Evolutionary conservation across 2,329 filamentous ascomycete genomes (phyloP), one percentile per base, ranked within the genome.

Genomic region (Monilinia aucupariae): DNA sequence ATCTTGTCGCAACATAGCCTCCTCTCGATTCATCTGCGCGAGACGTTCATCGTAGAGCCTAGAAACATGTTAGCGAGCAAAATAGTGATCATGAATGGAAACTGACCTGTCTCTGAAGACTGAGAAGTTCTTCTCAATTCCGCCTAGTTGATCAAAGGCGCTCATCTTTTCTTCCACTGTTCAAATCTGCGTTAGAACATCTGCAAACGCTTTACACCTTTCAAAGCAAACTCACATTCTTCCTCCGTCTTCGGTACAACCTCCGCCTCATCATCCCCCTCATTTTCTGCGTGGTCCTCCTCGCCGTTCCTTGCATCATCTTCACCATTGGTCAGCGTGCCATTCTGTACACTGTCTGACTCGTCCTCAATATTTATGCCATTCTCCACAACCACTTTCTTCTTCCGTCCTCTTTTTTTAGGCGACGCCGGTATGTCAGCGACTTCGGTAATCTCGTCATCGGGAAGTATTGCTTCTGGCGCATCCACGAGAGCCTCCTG

Each of bases 11-110:
- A 88, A 76, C 74, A 86, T 85, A 39, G 80, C 81, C 71, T 88
- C 85, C 74, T 88, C 85, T 68, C 81, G 78, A 70, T 96, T 92
- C 62, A 96, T 80, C 71, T 90, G 87, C 58, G 90, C 87, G 27
- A 99, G 82, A 66, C 91, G 85, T 75, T 97, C 93, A 72, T 94
- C 91, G 75, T 92, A 94, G 49, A 97, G 82, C 68, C 92, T 96
- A 71, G 3, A 45, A 27, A 39, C 8, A 20, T 34, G 59, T 76
- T 67, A 74, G 68, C 39, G 17, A 61, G 63, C 32, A 12, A 27
- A 43, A 50, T 12, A 22, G 13, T 45, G 61, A n/a, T 13, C n/a
- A 52, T 15, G 2, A 39, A 56, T 20, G 54, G 76, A 81, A 70
- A 32, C 60, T 62, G 74, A 90, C 87, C 86, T 87, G 67, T 92